Evolutionary conservation across 257 asterid species (phyloP).

Genomic region (Fraxinus anomala): DNA sequence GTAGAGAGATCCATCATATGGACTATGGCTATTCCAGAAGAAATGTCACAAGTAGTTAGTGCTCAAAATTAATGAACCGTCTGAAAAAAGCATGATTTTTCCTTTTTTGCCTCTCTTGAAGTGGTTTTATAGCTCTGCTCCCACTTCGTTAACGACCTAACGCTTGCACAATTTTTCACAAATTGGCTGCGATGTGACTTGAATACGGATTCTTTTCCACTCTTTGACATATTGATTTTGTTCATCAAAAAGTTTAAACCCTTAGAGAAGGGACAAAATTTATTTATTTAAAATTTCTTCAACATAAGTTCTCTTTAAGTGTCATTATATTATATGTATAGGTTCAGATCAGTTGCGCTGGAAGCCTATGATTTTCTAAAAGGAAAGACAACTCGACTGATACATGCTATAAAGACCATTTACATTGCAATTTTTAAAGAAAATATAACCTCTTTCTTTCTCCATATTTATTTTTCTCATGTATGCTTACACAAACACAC

Average conservation of each 20-base stretch:
- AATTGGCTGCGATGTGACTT: too few species aligned
- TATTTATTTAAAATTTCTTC: not conserved
- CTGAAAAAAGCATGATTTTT: not conserved
- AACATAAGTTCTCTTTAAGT: not conserved
- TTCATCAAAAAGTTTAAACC: not conserved
- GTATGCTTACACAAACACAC: too few species aligned
- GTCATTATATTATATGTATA: not conserved
- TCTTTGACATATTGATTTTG: not conserved
- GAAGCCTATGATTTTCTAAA: not conserved
- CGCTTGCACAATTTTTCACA: too few species aligned
- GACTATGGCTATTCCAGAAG: conserved; percentile 78
- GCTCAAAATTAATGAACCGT: conserved; percentile 14
- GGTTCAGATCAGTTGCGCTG: not conserved
- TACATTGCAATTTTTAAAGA: too few species aligned
- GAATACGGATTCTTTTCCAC: too few species aligned
- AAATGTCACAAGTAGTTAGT: conserved; percentile 46
- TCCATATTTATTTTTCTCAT: too few species aligned
- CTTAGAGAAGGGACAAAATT: not conserved
- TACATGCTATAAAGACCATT: not conserved
- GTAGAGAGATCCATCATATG: conserved; percentile 74
- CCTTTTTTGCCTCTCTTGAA: not conserved
- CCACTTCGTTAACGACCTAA: not conserved
- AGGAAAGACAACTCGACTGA: not conserved
- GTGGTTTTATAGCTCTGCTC: not conserved
- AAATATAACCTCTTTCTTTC: not conserved